phyloP scores from a whole-genome alignment of 345 rosid genomes.

The Balakata baccata region DNA sequence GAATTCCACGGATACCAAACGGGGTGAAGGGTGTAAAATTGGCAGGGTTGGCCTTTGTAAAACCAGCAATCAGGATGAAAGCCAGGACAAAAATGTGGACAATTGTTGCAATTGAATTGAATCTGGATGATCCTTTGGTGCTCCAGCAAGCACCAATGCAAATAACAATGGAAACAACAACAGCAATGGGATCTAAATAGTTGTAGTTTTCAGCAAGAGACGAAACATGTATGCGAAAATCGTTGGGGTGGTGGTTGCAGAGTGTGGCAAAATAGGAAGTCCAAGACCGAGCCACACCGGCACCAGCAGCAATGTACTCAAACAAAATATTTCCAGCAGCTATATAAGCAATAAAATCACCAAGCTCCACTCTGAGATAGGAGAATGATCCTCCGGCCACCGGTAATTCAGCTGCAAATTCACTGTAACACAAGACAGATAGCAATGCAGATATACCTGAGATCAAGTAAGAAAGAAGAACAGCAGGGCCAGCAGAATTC shows the following conservation, averaged over 20 bases:
- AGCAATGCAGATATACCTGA: constrained; percentile 33
- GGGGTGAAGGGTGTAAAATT: too few species aligned
- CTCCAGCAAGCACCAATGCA: constrained; percentile 25
- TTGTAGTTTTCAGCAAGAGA: constrained; percentile 17
- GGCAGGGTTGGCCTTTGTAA: too few species aligned
- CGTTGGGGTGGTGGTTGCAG: constrained; percentile 16
- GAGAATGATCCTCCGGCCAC: constrained; percentile 63
- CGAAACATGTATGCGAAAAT: constrained; percentile 18
- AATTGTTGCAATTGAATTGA: constrained; percentile 19
- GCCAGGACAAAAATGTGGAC: constrained; percentile 14
- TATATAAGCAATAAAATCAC: constrained; percentile 27
- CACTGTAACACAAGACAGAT: constrained; percentile 56
- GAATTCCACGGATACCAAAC: too few species aligned
- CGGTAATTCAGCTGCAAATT: constrained; percentile 28
- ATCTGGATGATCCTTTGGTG: constrained; percentile 25
- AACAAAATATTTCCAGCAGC: constrained; percentile 29
- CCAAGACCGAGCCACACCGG: constrained; percentile 27
- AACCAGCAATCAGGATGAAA: constrained; percentile 9
- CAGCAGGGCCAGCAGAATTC: constrained; percentile 49
- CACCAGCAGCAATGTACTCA: constrained; percentile 24
- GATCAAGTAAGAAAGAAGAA: constrained; percentile 45
- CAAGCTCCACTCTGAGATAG: constrained; percentile 36
- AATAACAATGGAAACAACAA: constrained; percentile 3
- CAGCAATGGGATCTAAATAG: constrained; percentile 23
- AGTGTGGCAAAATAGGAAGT: constrained; percentile 31